Conservation (phyloP, 805 yeast species). For the Candida arabinofermentans region DNA sequence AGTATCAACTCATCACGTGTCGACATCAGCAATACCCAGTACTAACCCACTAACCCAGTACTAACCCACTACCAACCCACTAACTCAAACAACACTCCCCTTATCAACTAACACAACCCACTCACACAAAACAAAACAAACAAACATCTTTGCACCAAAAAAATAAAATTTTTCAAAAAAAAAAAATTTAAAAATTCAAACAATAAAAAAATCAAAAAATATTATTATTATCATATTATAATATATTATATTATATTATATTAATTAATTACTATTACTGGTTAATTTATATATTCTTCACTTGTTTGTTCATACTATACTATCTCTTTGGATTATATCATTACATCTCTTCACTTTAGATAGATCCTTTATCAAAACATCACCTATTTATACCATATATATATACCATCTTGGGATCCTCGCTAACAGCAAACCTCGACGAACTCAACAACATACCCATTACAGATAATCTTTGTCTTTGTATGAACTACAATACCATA, state of each 20-base stretch:
- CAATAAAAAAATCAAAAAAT: background rate
- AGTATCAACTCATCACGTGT: slow-evolving; percentile 1
- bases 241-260: background rate
- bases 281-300: background rate
- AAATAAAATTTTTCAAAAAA: background rate
- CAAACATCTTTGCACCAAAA: background rate
- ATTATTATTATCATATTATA: too few relatives aligned
- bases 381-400: too few relatives aligned
- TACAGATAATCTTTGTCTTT: too few relatives aligned
- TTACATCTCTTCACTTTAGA: too few relatives aligned
- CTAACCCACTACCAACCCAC: background rate
- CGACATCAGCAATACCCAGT: background rate
- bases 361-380: too few relatives aligned
- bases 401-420: too few relatives aligned
- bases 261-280: background rate
- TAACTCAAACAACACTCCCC: background rate
- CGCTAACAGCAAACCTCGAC: too few relatives aligned
- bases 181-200: background rate
- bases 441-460: too few relatives aligned
- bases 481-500: background rate
- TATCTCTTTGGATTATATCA: too few relatives aligned
- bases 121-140: background rate
- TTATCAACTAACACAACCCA: background rate
- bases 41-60: background rate
- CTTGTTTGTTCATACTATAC: too few relatives aligned